These are phyloP conservation scores for Podospora appendiculata DNA, from an alignment of 495 filamentous ascomycete genomes.

Conservation along the genomic window DNA sequence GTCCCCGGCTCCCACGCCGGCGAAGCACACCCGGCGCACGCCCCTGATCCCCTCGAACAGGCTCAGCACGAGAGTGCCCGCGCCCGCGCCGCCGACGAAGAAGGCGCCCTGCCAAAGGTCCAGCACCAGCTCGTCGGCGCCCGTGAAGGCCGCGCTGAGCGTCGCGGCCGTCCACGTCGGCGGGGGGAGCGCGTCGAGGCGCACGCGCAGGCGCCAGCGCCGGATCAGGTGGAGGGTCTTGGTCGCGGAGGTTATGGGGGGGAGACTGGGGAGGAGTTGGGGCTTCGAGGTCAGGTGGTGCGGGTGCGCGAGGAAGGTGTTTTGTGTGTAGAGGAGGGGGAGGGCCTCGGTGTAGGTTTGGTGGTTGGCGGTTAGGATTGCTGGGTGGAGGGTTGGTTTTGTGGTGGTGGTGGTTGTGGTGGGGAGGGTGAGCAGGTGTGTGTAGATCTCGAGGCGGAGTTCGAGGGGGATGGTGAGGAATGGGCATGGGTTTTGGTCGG, in stretches of 20 bases:
- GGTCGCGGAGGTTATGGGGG: conserved; percentile 19
- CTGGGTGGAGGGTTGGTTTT: conserved; percentile 18
- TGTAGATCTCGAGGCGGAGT: conserved; percentile 44
- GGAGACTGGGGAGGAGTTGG: conserved; percentile 23
- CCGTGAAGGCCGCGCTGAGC: conserved; percentile 29
- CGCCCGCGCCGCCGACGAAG: conserved; percentile 16
- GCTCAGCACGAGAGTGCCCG: conserved; percentile 29
- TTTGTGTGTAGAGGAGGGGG: conserved; percentile 40
- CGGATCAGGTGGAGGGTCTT: conserved; percentile 26
- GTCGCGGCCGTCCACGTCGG: conserved; percentile 3
- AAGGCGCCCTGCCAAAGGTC: conserved; percentile 40
- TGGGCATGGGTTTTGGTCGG: conserved; percentile 1
- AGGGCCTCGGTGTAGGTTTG: conserved; percentile 34
- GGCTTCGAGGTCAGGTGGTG: conserved; percentile 37
- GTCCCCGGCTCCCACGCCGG: conserved; percentile 30
- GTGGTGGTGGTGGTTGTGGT: background rate
- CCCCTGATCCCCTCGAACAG: conserved; percentile 46
- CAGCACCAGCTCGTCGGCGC: conserved; percentile 36
- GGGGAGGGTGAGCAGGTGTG: conserved; percentile 29
- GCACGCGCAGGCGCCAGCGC: conserved; percentile 21
- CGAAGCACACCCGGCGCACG: conserved; percentile 34
- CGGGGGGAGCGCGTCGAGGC: conserved; percentile 9
- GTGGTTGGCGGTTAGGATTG: conserved; percentile 33
- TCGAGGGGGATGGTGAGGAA: conserved; percentile 42
- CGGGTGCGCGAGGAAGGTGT: conserved; percentile 46